phyloP scores from a whole-genome alignment of 202 grass and related monocot genomes.

The Dendrocalamus latiflorus region DNA sequence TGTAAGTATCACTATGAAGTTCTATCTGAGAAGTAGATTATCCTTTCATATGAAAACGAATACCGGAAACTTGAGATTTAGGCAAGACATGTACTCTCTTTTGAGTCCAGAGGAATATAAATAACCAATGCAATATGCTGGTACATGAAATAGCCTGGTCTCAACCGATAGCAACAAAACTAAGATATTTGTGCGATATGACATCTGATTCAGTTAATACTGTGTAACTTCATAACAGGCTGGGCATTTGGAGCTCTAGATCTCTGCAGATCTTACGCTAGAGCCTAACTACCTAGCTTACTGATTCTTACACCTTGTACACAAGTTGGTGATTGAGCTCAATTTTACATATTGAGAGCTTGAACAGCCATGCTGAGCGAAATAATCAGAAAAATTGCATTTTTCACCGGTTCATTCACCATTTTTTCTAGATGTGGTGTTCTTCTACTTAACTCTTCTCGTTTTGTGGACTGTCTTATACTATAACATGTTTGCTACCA shows the following conservation, averaged over 20 bases:
- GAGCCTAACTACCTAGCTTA: neutral
- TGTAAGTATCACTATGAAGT: neutral
- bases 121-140: neutral
- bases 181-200: neutral
- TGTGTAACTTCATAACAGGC: neutral
- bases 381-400: neutral
- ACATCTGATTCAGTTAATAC: neutral
- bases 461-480: neutral
- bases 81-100: neutral
- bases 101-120: neutral
- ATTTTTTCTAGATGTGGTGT: neutral
- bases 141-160: neutral
- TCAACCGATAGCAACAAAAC: neutral
- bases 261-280: neutral
- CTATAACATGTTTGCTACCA: neutral
- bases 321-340: neutral
- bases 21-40: neutral
- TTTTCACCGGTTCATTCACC: neutral
- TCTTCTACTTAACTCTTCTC: neutral
- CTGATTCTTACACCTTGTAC: neutral
- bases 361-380: neutral
- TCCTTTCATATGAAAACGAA: neutral
- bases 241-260: neutral
- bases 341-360: neutral
- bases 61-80: neutral